Conservation (phyloP, 176 grass and related monocot genomes). For the Aegilops longissima region DNA sequence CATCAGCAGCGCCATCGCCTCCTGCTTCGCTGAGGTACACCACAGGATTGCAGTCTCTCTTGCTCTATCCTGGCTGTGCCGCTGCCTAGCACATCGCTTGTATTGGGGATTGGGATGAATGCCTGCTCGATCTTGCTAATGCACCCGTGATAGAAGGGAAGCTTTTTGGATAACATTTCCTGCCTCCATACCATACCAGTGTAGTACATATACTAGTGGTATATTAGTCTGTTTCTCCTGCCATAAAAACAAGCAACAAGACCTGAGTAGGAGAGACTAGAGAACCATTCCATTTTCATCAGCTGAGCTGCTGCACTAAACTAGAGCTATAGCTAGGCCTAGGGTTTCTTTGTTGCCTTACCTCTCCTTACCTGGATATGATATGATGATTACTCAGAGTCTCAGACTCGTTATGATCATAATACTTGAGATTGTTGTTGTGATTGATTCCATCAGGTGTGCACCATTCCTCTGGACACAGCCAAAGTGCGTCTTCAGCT, state of each 20-base stretch:
- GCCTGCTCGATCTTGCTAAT: not conserved
- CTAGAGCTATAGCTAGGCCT: slow-evolving; percentile 10
- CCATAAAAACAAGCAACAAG: not conserved
- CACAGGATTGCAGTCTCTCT: not conserved
- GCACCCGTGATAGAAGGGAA: not conserved
- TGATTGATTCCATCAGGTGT: slow-evolving; percentile 48
- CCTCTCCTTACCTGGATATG: not conserved
- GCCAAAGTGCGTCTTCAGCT: slow-evolving; percentile 97
- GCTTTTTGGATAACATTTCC: not conserved
- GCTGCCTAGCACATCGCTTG: not conserved
- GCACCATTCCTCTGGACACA: slow-evolving; percentile 92
- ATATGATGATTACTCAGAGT: not conserved
- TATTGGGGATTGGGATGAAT: slow-evolving; percentile 9
- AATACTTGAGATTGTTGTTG: not conserved
- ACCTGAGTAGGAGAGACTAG: not conserved
- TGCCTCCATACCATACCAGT: not conserved
- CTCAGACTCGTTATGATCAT: not conserved
- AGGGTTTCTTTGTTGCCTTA: not conserved
- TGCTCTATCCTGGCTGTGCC: not conserved
- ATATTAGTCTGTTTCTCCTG: not conserved
- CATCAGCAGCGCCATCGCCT: slow-evolving; percentile 87
- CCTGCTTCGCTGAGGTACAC: slow-evolving; percentile 88
- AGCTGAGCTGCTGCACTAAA: not conserved
- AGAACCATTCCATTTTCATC: not conserved
- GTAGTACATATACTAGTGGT: too few species aligned